phyloP scores from a whole-genome alignment of 192 early-diverging fungal species.

The Linnemannia schmuckeri region DNA sequence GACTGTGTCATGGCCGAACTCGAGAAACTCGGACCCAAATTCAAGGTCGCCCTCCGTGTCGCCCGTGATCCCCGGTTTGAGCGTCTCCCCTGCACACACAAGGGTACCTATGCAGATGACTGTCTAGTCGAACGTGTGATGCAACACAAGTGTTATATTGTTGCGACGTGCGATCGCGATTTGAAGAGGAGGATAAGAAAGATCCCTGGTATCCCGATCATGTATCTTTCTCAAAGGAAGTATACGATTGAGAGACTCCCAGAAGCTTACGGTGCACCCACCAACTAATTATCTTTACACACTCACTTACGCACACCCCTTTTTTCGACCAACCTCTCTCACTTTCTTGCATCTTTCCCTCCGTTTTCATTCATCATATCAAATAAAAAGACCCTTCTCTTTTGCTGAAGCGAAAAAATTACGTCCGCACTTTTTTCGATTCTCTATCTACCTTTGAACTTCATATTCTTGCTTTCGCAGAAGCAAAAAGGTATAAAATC shows the following conservation, averaged over 20 bases:
- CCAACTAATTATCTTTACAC: constrained; percentile 27
- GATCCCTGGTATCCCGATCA: constrained; percentile 96
- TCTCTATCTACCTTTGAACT: no score
- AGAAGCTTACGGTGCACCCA: constrained; percentile 69
- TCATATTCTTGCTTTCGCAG: no score
- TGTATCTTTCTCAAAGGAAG: constrained; percentile 93
- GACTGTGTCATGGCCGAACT: constrained; percentile 99
- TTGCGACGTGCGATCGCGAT: constrained; percentile 98
- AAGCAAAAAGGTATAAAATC: no score
- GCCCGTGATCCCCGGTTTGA: constrained; percentile 99
- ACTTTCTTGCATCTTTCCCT: neutral
- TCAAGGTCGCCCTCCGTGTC: constrained; percentile 92
- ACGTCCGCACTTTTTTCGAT: no score
- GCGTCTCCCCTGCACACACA: constrained; percentile 94
- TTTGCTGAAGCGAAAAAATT: neutral
- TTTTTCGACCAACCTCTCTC: no score
- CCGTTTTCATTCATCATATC: neutral
- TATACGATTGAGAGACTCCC: constrained; percentile 96
- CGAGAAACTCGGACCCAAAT: constrained; percentile 97
- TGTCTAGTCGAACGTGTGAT: constrained; percentile 93
- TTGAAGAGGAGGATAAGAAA: constrained; percentile 96
- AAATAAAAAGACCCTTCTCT: neutral
- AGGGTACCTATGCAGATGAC: constrained; percentile 99
- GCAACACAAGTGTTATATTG: constrained; percentile 98
- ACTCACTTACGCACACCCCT: neutral